These are phyloP conservation scores for Wickerhamomyces sp. DNA, from an alignment of 1,139 yeast genomes.

Conservation along the genomic window DNA sequence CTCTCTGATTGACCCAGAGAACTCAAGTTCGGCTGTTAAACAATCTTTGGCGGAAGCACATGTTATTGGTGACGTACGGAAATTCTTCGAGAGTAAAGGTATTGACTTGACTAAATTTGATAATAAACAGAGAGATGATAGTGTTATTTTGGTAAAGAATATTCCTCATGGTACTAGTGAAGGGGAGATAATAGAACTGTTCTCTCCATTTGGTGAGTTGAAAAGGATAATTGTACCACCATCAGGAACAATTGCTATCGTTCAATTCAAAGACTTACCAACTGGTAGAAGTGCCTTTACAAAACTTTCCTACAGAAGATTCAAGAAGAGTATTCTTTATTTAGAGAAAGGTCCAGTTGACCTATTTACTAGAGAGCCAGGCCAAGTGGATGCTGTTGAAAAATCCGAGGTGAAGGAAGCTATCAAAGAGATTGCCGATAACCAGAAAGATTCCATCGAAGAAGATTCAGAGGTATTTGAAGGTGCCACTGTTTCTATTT, in stretches of 20 bases:
- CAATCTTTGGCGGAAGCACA: slow-evolving; percentile 98
- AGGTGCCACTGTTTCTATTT: slow-evolving; percentile 80
- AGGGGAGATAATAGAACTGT: slow-evolving; percentile 77
- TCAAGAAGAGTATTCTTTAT: slow-evolving; percentile 80
- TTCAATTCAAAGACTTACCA: slow-evolving; percentile 83
- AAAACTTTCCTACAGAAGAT: slow-evolving; percentile 79
- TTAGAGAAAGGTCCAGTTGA: slow-evolving; percentile 92
- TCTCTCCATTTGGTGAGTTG: slow-evolving; percentile 73
- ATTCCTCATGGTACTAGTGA: slow-evolving; percentile 82
- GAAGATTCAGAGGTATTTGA: slow-evolving; percentile 41
- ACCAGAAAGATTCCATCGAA: slow-evolving; percentile 40
- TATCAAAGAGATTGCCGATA: slow-evolving; percentile 38
- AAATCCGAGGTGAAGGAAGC: slow-evolving; percentile 22
- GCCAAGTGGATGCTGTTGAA: slow-evolving; percentile 29
- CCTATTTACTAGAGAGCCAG: slow-evolving; percentile 61
- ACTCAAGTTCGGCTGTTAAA: slow-evolving; percentile 87
- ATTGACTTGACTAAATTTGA: slow-evolving; percentile 76
- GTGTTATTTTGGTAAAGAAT: slow-evolving; percentile 77
- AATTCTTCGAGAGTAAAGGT: slow-evolving; percentile 78
- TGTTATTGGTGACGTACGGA: slow-evolving; percentile 86
- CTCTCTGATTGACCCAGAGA: slow-evolving; percentile 82
- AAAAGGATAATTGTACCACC: slow-evolving; percentile 90
- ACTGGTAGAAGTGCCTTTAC: slow-evolving; percentile 88
- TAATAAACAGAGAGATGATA: slow-evolving; percentile 71
- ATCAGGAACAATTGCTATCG: slow-evolving; percentile 92